Evolutionary conservation across 2,329 filamentous ascomycete species (phyloP).

Genomic region (Sclerotinia subarctica): DNA sequence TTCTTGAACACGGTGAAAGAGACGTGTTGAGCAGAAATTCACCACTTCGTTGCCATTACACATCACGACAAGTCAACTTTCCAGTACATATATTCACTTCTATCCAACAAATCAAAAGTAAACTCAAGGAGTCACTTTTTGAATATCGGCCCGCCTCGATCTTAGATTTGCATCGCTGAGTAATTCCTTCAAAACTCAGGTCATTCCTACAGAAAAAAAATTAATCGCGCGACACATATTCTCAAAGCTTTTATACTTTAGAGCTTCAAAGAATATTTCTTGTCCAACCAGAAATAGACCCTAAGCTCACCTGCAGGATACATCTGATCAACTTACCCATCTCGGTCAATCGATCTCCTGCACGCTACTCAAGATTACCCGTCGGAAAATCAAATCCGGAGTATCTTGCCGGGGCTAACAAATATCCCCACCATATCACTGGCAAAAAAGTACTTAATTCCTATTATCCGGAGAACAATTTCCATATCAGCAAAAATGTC

Average conservation of each 20-base stretch:
- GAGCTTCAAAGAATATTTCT: constrained; percentile 17
- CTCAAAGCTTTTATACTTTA: neutral
- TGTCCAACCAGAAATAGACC: constrained; percentile 17
- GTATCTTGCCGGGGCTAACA: constrained; percentile 19
- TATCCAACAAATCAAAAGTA: neutral
- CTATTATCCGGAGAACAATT: constrained; percentile 18
- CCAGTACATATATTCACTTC: constrained; percentile 1
- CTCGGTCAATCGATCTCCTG: neutral
- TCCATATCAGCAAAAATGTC: constrained; percentile 43
- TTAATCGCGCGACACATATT: neutral
- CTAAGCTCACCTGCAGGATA: constrained; percentile 24
- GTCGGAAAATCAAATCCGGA: constrained; percentile 23
- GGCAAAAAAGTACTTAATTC: constrained; percentile 13
- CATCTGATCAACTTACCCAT: constrained; percentile 26
- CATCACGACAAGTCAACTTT: neutral
- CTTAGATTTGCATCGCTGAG: neutral
- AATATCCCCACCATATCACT: constrained; percentile 27
- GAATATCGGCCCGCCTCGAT: constrained; percentile 5
- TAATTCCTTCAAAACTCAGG: constrained; percentile 6
- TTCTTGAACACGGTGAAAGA: neutral
- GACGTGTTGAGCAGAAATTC: neutral
- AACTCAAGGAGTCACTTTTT: constrained; percentile 6
- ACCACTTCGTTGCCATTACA: neutral
- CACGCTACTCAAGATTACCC: constrained; percentile 24
- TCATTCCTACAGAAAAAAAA: constrained; percentile 1